Evolutionary conservation across 2,329 filamentous ascomycete species (phyloP), one percentile per base, ranked within the genome.

Genomic region (Claviceps lovelessii): DNA sequence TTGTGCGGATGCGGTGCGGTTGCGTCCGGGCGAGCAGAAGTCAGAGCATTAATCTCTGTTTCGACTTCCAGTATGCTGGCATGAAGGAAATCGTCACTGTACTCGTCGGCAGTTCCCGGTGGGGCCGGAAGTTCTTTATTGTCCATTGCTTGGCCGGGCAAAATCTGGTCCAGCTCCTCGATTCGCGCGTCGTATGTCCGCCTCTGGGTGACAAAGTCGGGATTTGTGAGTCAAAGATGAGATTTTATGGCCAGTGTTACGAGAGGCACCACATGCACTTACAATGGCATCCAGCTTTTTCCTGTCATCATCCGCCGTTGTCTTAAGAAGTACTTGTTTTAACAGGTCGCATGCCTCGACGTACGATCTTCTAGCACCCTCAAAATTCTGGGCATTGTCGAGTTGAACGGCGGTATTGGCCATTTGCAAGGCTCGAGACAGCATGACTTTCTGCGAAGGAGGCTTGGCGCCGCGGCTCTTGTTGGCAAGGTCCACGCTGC

Each of bases 371-470:
- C 94, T 84, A 19, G 93, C 93, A 45, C 88, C 90, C 67, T 91
- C 88, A 59, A 93, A 91, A 65, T 97, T 95, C 64, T 93, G 88
- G 15, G 89, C 90, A 78, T 96, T 97, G 71, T 98, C 93, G 45
- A 98, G 79, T 61, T 96, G 80, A 31, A 98, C 93, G 28, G 93
- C 93, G 13, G 88, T 91, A 65, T 98, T 96, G 51, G 93, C 93
- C 71, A 96, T 95, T 66, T 95, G 86, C 54, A 98, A 74, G 0
- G 93, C 93, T 62, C 87, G 88, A n/a, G 91, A 95, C 41, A 98
- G 78, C 90, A 97, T 97, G 11, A 85, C 87, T 73, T 96, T 97
- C 67, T 97, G 86, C 1, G 86, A 89, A 15, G 81, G 80, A n/a
- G 71, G 71, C 58, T 76, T 76, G n/a, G 57, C 45, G 17, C 58